These are phyloP conservation scores for Phaeosphaeriaceae sp. DNA, from an alignment of 2,329 filamentous ascomycete genomes.

Conservation along the genomic window DNA sequence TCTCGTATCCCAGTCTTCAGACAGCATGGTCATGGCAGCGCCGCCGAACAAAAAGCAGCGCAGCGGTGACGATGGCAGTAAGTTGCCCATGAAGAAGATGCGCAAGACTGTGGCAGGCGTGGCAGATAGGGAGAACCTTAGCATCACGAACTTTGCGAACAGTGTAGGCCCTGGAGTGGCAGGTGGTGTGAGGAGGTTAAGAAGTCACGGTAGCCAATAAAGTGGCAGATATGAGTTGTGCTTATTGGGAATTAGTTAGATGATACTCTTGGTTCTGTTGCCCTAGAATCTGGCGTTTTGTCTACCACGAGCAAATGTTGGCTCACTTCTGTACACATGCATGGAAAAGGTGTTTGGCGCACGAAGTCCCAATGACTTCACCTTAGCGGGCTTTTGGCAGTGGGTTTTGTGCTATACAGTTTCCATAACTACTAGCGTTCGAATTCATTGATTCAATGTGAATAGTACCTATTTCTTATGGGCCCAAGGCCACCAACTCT, in stretches of 20 bases:
- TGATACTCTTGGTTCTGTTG: neutral
- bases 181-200: conserved; percentile 45
- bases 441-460: neutral
- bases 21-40: conserved; percentile 30
- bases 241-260: too few species aligned
- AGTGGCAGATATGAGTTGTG: neutral
- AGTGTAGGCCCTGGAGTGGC: conserved; percentile 48
- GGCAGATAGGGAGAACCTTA: conserved; percentile 51
- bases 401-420: neutral
- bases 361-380: neutral
- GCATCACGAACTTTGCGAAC: conserved; percentile 48
- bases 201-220: conserved; percentile 43
- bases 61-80: conserved; percentile 42
- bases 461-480: neutral
- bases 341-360: neutral
- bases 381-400: neutral
- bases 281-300: neutral
- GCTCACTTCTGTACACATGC: neutral
- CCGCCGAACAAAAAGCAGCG: conserved; percentile 57
- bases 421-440: neutral
- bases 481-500: neutral
- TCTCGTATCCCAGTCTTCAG: conserved; percentile 40
- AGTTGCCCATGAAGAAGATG: conserved; percentile 54
- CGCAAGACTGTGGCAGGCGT: conserved; percentile 52
- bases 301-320: neutral